phyloP scores from a whole-genome alignment of 2,329 filamentous ascomycete genomes.

The Bipolaris sorokiniana region DNA sequence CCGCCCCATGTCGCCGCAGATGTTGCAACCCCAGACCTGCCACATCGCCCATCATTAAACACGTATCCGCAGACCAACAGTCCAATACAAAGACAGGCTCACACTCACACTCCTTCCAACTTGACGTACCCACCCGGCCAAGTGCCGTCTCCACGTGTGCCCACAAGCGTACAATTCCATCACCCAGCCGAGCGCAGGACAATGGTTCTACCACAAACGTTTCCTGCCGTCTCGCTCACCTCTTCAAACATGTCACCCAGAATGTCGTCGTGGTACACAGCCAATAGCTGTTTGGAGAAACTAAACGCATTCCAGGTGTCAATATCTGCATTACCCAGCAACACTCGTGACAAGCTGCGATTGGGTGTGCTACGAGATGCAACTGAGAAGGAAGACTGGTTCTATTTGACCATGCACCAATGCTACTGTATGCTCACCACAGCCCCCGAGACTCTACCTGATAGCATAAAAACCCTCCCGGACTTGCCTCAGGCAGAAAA shows the following conservation, averaged over 20 bases:
- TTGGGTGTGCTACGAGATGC: constrained; percentile 46
- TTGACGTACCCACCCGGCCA: constrained; percentile 6
- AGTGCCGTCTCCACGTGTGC: constrained; percentile 13
- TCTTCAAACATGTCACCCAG: not conserved
- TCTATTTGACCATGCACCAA: constrained; percentile 41
- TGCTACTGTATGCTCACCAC: constrained; percentile 37
- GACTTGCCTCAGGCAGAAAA: constrained; percentile 37
- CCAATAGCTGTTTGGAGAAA: constrained; percentile 10
- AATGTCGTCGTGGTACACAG: constrained; percentile 22
- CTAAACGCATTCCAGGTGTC: constrained; percentile 15
- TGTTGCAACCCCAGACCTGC: not conserved
- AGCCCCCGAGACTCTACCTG: constrained; percentile 46
- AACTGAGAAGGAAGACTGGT: constrained; percentile 34
- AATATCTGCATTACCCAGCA: not conserved
- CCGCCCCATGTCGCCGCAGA: not conserved
- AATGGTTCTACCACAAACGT: constrained; percentile 11
- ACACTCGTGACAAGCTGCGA: constrained; percentile 18
- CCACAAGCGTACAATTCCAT: constrained; percentile 5
- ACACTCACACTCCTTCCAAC: constrained; percentile 7
- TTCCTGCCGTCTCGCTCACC: constrained; percentile 3
- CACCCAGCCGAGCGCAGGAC: constrained; percentile 2
- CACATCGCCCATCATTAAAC: constrained; percentile 6
- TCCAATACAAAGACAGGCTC: constrained; percentile 4
- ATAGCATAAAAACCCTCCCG: constrained; percentile 46
- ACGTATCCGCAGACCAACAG: constrained; percentile 8